phyloP scores from a whole-genome alignment of 2,329 filamentous ascomycete genomes.

The Paecilomyces niveus region DNA sequence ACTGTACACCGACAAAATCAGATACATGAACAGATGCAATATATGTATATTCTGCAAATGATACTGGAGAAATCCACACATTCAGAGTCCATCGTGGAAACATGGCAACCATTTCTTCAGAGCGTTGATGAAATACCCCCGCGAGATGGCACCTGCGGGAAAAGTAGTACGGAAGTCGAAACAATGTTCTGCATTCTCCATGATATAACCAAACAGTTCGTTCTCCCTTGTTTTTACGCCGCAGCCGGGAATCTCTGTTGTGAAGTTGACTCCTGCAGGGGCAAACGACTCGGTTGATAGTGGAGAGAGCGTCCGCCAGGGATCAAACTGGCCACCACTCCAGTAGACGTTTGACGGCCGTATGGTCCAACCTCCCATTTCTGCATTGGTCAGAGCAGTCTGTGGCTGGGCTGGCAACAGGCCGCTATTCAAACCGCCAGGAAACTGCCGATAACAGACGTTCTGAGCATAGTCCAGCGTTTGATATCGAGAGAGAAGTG shows the following conservation, averaged over 20 bases:
- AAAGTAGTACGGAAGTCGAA: constrained; percentile 39
- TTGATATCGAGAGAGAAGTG: constrained; percentile 43
- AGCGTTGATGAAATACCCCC: constrained; percentile 33
- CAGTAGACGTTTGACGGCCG: constrained; percentile 48
- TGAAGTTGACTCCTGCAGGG: constrained; percentile 30
- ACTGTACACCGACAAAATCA: no score
- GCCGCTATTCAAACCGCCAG: constrained; percentile 29
- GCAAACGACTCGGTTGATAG: constrained; percentile 36
- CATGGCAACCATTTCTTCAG: constrained; percentile 43
- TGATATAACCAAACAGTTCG: constrained; percentile 43
- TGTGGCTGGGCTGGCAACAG: constrained; percentile 37
- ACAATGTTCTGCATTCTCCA: constrained; percentile 41
- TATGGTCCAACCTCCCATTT: constrained; percentile 46
- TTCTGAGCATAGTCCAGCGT: constrained; percentile 37
- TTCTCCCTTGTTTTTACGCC: constrained; percentile 25
- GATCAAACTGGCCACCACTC: constrained; percentile 45
- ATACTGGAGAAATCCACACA: not conserved
- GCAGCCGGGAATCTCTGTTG: constrained; percentile 38
- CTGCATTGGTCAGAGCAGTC: constrained; percentile 31
- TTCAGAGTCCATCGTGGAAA: constrained; percentile 16
- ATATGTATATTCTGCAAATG: not conserved
- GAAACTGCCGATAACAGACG: constrained; percentile 44
- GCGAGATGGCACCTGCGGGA: constrained; percentile 23
- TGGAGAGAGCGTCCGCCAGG: constrained; percentile 44
- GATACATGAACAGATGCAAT: not conserved